Evolutionary conservation across 2,329 filamentous ascomycete species (phyloP), one percentile per base, ranked within the genome.

Genomic region (Sporothrix euskadiensis): DNA sequence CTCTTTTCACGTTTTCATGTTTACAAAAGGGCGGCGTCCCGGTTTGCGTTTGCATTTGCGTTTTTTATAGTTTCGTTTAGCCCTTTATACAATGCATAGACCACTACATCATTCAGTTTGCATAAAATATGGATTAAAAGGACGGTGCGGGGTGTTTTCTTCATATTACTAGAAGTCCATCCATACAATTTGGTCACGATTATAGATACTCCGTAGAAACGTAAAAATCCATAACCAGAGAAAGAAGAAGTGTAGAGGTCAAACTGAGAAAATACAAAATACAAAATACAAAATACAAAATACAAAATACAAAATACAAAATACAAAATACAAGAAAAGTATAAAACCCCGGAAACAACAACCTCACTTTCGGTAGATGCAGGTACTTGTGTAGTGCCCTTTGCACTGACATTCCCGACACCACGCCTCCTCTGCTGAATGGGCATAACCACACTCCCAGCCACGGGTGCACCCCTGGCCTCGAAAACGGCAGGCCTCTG

Each of bases 341-440:
- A 22, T 1, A 26, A 35, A n/a, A 16, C 14, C 12, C 26, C 26
- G 26, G 2, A 5, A 6, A 49, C 12, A 16, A 49, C 44, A 49
- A 3, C 41, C 41, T 49, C 44, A 49, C 14, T 49, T 49, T 14
- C 44, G 44, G 44, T 49, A 49, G 14, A 41, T 22, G 63, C 63
- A 49, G 49, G 41, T 41, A 41, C 63, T 49, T n/a, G 41, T n/a
- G 19, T 41, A 70, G n/a, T 70, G 68, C 32, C 68, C 68, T n/a
- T 12, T 26, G 16, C 14, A 7, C 19, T 44, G 16, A 35, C 68
- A 70, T 12, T 14, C n/a, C 2, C 30, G n/a, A 14, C 68, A 70
- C 68, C 54, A 59, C 7, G 52, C 52, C 35, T 59, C 68, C 35
- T 14, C 44, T 22, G 6, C 32, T 10, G 32, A n/a, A 12, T 70